Conservation (phyloP, 108 stramenopile genomes). For the Discostella pseudostelligera region DNA sequence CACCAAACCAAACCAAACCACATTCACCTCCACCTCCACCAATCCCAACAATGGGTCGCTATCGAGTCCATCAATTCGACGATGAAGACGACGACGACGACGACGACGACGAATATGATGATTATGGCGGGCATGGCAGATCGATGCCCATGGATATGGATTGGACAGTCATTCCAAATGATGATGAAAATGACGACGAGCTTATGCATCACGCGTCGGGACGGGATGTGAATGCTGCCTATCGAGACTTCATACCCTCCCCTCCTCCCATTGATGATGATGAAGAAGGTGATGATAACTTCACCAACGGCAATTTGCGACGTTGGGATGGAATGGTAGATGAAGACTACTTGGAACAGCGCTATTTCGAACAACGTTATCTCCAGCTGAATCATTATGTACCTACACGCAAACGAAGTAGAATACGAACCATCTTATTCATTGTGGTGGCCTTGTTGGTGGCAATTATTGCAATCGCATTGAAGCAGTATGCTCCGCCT, state of each 20-base stretch:
- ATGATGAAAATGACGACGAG: slow-evolving; percentile 7
- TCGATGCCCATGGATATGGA: slow-evolving; percentile 42
- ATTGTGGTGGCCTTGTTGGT: not conserved
- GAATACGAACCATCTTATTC: not conserved
- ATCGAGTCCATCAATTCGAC: slow-evolving; percentile 22
- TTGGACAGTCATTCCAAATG: slow-evolving; percentile 36
- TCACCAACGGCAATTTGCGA: not conserved
- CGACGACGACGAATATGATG: slow-evolving; percentile 5
- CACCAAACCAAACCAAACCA: too few relatives aligned
- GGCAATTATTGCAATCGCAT: slow-evolving; percentile 20
- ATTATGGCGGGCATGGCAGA: not conserved
- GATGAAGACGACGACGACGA: slow-evolving; percentile 6
- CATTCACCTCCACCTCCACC: too few relatives aligned
- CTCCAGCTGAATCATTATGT: not conserved
- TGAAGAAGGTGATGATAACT: not conserved
- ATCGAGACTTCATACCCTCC: too few relatives aligned
- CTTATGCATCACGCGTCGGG: not conserved
- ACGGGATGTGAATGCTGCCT: not conserved
- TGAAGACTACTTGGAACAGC: not conserved
- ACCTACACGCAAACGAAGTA: not conserved
- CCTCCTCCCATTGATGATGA: not conserved
- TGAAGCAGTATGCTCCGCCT: slow-evolving; percentile 36
- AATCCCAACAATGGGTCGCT: slow-evolving; percentile 39
- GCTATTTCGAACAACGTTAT: not conserved
- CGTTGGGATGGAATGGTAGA: not conserved